These are phyloP conservation scores for Ambrosiella beaveri DNA, from an alignment of 2,329 filamentous ascomycete genomes.

Conservation along the genomic window DNA sequence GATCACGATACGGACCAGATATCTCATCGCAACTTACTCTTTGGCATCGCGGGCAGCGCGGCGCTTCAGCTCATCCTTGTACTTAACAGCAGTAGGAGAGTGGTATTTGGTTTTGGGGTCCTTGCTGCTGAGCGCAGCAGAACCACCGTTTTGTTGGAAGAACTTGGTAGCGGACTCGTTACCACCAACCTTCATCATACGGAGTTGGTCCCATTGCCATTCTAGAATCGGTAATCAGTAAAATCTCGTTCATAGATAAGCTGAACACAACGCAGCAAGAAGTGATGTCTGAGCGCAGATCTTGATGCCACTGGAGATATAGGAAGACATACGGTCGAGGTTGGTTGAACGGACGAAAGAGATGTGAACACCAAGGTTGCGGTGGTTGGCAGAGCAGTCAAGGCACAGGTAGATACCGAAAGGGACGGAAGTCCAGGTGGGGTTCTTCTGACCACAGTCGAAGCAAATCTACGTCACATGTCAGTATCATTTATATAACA, in stretches of 20 bases:
- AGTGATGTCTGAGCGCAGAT: too few species aligned
- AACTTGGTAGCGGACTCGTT: constrained; percentile 97
- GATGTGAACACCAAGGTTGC: constrained; percentile 95
- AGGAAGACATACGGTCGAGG: constrained; percentile 68
- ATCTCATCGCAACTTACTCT: constrained; percentile 41
- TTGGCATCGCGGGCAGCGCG: constrained; percentile 67
- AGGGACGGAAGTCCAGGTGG: constrained; percentile 93
- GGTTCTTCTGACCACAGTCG: constrained; percentile 93
- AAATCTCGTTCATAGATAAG: too few species aligned
- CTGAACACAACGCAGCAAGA: too few species aligned
- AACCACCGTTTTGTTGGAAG: constrained; percentile 92
- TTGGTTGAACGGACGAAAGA: constrained; percentile 98
- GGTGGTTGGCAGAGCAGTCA: constrained; percentile 92
- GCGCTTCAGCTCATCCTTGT: constrained; percentile 90
- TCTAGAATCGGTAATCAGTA: constrained; percentile 28
- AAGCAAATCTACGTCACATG: constrained; percentile 61
- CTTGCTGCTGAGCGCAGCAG: constrained; percentile 85
- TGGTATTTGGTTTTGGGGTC: constrained; percentile 95
- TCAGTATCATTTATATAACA: neutral
- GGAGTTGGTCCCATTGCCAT: constrained; percentile 98
- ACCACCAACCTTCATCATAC: constrained; percentile 93
- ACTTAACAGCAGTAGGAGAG: constrained; percentile 82
- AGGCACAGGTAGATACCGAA: constrained; percentile 97
- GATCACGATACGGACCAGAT: neutral
- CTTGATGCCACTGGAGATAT: too few species aligned